Conservation (phyloP, 2,329 filamentous ascomycete species). For the Blastomyces gilchristii region DNA sequence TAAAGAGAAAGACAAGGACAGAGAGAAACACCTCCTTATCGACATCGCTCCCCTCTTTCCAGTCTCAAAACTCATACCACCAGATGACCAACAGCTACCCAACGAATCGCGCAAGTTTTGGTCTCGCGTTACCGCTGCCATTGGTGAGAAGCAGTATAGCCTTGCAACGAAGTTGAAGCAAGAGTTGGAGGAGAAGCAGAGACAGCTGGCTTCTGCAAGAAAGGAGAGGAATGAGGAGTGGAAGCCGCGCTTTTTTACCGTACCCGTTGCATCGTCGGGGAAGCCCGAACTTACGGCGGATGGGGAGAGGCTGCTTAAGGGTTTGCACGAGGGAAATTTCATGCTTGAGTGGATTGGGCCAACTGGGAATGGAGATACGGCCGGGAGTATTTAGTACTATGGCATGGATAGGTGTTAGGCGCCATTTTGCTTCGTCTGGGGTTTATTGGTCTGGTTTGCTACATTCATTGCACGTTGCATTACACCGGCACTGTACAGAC, state of each 20-base stretch:
- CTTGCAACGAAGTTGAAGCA: constrained; percentile 80
- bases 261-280: constrained; percentile 48
- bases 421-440: not conserved
- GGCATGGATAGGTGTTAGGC: constrained; percentile 20
- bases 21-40: constrained; percentile 60
- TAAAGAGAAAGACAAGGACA: constrained; percentile 9
- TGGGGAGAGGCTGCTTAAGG: constrained; percentile 48
- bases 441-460: not conserved
- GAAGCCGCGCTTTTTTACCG: constrained; percentile 79
- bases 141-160: constrained; percentile 68
- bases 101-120: constrained; percentile 88
- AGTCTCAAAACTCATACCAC: constrained; percentile 67
- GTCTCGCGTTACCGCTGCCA: constrained; percentile 77
- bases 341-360: constrained; percentile 34
- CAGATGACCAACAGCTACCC: constrained; percentile 64
- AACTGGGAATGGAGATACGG: not conserved
- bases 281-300: constrained; percentile 54
- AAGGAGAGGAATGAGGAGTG: constrained; percentile 60
- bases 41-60: constrained; percentile 78
- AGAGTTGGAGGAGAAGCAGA: constrained; percentile 82
- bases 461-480: not conserved
- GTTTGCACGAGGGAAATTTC: constrained; percentile 45
- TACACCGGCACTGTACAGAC: not conserved
- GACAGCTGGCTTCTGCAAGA: constrained; percentile 71
- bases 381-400: not conserved